Base-by-base conservation (phyloP, 495 filamentous ascomycete species). In the Penicillium turbatum region DNA sequence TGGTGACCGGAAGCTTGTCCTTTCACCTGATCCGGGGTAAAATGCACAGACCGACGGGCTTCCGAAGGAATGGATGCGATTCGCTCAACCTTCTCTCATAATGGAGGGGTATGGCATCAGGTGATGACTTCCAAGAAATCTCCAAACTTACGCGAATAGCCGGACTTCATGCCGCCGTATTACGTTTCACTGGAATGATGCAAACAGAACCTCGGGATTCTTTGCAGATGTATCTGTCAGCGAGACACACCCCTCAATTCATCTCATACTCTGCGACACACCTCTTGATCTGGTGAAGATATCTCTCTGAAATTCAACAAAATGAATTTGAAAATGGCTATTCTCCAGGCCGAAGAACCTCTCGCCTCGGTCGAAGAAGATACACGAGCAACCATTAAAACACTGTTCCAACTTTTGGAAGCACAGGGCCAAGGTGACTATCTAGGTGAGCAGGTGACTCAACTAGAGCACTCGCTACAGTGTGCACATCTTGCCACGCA, bases 401-500 rank as follows among this genome's bases (percentile, higher is more conserved):
- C 54, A 13, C 55, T 67, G 5, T 63, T 67, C 46, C 39, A 37
- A 6, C 63, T 63, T 21, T 49, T 67, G 26, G 36, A 59, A 27
- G 62, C 62, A 12, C 64, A 65, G 42, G 64, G 64, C 5, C 54
- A 65, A 21, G 40, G 56, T 10, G 62, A 65, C 38, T 67, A 67
- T 31, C 64, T 73, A 35, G 71, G 73, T 30, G 73, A 76, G 42
- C 54, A 52, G 24, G 64, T 76, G 38, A 65, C 65, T 6, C 73
- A 76, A 60, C 70, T 76, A 19, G 64, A 73, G 32, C 73, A 76
- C 48, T 71, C 68, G n/a, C 61, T 76, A 11, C 73, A 75, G 62
- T 72, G 68, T 30, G 73, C 71, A 6, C 55, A 72, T 44, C 62
- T 73, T 9, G 73, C 68, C 5, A 24, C 52, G 4, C 29, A 60